These are phyloP conservation scores for Penicillium desertorum DNA, from an alignment of 495 filamentous ascomycete genomes.

Conservation along the genomic window DNA sequence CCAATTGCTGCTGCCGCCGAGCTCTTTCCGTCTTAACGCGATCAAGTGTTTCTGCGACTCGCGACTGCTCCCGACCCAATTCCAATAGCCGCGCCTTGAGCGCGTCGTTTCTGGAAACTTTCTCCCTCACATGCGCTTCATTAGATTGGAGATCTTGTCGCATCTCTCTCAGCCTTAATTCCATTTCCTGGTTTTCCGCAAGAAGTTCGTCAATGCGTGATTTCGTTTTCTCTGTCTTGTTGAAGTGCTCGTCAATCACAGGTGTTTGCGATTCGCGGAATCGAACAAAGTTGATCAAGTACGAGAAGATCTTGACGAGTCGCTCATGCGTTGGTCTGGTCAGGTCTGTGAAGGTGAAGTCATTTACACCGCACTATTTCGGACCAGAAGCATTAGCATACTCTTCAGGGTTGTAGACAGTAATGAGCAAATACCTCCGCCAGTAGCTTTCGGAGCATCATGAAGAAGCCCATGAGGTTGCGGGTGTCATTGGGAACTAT, in stretches of 20 bases:
- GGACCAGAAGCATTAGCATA: conserved; percentile 7
- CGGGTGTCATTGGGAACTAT: conserved; percentile 83
- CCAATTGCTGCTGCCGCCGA: conserved; percentile 66
- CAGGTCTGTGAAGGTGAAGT: conserved; percentile 89
- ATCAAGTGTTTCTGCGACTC: conserved; percentile 74
- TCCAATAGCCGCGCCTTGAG: conserved; percentile 76
- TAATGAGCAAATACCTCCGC: conserved; percentile 52
- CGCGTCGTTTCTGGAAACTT: conserved; percentile 78
- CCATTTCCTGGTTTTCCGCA: conserved; percentile 81
- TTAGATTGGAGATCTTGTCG: conserved; percentile 69
- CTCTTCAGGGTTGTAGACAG: background rate
- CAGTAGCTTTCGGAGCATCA: conserved; percentile 71
- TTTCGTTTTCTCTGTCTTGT: conserved; percentile 82
- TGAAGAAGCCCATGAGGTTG: conserved; percentile 91
- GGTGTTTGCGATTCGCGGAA: conserved; percentile 88
- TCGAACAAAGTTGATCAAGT: conserved; percentile 96
- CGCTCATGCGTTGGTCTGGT: conserved; percentile 85
- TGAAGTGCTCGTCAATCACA: conserved; percentile 88
- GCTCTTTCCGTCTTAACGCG: conserved; percentile 70
- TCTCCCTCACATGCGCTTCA: conserved; percentile 75
- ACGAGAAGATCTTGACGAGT: conserved; percentile 88
- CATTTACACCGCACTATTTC: conserved; percentile 74
- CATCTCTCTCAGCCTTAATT: conserved; percentile 78
- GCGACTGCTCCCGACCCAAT: conserved; percentile 72
- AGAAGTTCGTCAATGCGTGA: conserved; percentile 82